Conservation (phyloP, 2,329 filamentous ascomycete species). For the Polychaeton citri region DNA sequence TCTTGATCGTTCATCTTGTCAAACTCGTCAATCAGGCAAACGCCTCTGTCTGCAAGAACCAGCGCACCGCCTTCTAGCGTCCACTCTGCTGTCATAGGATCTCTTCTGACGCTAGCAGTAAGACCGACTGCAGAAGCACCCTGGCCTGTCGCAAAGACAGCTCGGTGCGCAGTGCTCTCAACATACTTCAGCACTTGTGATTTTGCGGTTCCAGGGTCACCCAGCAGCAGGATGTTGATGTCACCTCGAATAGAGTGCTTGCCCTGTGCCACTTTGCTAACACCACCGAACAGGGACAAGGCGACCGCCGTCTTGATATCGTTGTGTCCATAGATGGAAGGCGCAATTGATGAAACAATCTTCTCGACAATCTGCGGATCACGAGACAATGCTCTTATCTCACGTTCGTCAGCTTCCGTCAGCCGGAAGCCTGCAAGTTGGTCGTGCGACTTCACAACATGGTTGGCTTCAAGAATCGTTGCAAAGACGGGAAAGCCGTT, state of each 20-base stretch:
- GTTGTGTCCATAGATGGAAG: constrained; percentile 90
- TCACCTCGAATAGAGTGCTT: constrained; percentile 87
- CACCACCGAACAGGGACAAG: constrained; percentile 85
- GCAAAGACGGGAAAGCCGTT: constrained; percentile 98
- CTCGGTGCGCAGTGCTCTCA: constrained; percentile 91
- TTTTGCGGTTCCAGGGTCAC: constrained; percentile 95
- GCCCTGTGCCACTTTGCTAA: constrained; percentile 80
- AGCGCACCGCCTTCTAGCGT: constrained; percentile 91
- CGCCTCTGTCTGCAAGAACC: constrained; percentile 87
- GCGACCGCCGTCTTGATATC: constrained; percentile 97
- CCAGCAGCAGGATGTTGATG: constrained; percentile 92
- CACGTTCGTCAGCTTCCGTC: constrained; percentile 85
- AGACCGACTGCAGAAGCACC: constrained; percentile 95
- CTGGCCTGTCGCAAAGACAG: constrained; percentile 94
- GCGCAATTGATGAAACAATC: constrained; percentile 83
- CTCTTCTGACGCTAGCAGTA: constrained; percentile 87
- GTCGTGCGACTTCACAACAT: constrained; percentile 92
- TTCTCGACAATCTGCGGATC: constrained; percentile 90
- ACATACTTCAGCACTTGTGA: constrained; percentile 96
- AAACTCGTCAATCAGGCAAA: constrained; percentile 95
- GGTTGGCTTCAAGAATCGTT: constrained; percentile 93
- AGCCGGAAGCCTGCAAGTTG: constrained; percentile 92
- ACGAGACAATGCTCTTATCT: constrained; percentile 74
- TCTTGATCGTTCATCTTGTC: constrained; percentile 99
- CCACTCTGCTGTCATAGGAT: constrained; percentile 93